These are phyloP conservation scores for Lichtheimia ramosa DNA, from an alignment of 371 early-diverging fungal species.

Conservation along the genomic window DNA sequence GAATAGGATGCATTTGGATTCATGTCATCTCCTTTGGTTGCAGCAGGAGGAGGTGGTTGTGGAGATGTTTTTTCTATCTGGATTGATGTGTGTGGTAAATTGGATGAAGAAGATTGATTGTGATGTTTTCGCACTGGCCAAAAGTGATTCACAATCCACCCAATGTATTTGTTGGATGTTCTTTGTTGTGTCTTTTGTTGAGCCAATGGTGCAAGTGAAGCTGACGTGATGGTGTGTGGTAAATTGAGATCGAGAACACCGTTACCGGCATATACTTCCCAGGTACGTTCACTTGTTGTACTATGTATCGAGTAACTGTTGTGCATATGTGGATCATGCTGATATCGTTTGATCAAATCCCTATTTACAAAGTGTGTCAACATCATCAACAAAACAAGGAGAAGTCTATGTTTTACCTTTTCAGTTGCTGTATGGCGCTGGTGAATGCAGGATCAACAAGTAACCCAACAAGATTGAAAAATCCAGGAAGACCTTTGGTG, in stretches of 20 bases:
- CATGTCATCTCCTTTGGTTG: neutral
- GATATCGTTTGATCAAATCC: slow-evolving; percentile 14
- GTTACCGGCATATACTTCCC: slow-evolving; percentile 12
- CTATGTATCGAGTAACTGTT: neutral
- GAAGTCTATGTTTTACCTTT: slow-evolving; percentile 3
- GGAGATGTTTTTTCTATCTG: too few species aligned
- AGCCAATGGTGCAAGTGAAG: slow-evolving; percentile 9
- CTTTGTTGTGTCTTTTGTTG: neutral
- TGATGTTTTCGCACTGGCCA: neutral
- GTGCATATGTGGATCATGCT: neutral
- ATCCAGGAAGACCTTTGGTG: slow-evolving; percentile 20
- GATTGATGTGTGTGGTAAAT: too few species aligned
- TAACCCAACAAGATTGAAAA: slow-evolving; percentile 23
- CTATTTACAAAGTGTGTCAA: neutral
- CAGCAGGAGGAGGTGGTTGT: too few species aligned
- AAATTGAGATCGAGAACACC: slow-evolving; percentile 14
- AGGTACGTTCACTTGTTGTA: slow-evolving; percentile 6
- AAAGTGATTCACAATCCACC: slow-evolving; percentile 8
- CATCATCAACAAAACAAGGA: too few species aligned
- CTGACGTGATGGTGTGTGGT: slow-evolving; percentile 1
- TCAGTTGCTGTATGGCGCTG: slow-evolving; percentile 7
- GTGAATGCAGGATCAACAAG: slow-evolving; percentile 24
- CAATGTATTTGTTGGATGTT: slow-evolving; percentile 2
- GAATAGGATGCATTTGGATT: neutral
- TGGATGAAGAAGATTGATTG: too few species aligned